Evolutionary conservation across 768 basidiomycete species (phyloP).

Genomic region (Lactarius psammicola): DNA sequence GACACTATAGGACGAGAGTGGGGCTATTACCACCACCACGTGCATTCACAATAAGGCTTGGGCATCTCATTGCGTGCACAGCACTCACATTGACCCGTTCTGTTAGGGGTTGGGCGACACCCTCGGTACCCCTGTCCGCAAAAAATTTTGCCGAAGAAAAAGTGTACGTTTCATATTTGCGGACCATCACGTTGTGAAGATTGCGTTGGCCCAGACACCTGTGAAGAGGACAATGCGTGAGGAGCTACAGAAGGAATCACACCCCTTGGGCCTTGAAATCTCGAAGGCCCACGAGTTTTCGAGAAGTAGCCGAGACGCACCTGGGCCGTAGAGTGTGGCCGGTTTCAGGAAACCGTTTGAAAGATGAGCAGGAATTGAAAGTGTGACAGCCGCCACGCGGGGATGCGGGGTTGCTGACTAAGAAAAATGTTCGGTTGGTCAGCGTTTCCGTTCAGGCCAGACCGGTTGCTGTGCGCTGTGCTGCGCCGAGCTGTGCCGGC

Average conservation of each 20-base stretch:
- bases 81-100: constrained; percentile 69
- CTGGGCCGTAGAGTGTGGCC: not conserved
- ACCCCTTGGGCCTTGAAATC: not conserved
- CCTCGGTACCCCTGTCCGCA: constrained; percentile 67
- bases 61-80: not conserved
- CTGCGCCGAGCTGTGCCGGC: not conserved
- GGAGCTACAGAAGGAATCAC: not conserved
- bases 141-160: constrained; percentile 78
- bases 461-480: not conserved
- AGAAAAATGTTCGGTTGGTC: not conserved
- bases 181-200: constrained; percentile 27
- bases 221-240: not conserved
- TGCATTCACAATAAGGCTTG: not conserved
- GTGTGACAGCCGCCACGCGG: not conserved
- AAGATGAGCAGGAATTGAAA: not conserved
- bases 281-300: not conserved
- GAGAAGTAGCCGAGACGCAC: constrained; percentile 8
- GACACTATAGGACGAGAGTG: constrained; percentile 91
- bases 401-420: constrained; percentile 2
- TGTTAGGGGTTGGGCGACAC: constrained; percentile 75
- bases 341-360: not conserved
- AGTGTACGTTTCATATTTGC: constrained; percentile 39
- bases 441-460: not conserved
- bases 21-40: constrained; percentile 40
- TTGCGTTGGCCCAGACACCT: not conserved